These are phyloP conservation scores for Claviceps humidiphila DNA, from an alignment of 2,329 filamentous ascomycete genomes.

Conservation along the genomic window DNA sequence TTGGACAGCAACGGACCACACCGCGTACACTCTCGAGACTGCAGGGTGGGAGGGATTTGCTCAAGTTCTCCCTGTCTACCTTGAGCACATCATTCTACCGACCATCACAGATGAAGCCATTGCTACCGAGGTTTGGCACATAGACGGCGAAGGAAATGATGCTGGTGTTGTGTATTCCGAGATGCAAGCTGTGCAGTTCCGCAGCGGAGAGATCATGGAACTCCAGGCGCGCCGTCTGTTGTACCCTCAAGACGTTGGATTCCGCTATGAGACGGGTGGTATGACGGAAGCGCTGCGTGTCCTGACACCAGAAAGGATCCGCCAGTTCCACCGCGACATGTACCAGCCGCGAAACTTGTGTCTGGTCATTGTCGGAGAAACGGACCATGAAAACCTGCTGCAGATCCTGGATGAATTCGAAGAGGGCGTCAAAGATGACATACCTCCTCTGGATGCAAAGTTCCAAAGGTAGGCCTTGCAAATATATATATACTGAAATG, in stretches of 20 bases:
- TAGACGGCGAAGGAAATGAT: slow-evolving; percentile 87
- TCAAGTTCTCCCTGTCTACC: slow-evolving; percentile 84
- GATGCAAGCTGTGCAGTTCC: slow-evolving; percentile 93
- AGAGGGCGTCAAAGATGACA: slow-evolving; percentile 66
- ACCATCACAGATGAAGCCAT: slow-evolving; percentile 88
- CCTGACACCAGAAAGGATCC: slow-evolving; percentile 76
- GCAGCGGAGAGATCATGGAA: slow-evolving; percentile 74
- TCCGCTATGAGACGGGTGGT: slow-evolving; percentile 94
- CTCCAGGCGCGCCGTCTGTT: slow-evolving; percentile 64
- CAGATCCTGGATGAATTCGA: slow-evolving; percentile 80
- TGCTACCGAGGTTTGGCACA: slow-evolving; percentile 90
- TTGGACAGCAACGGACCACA: slow-evolving; percentile 94
- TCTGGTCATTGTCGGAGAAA: slow-evolving; percentile 80
- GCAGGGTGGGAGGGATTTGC: slow-evolving; percentile 96
- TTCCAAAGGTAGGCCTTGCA: slow-evolving; percentile 49
- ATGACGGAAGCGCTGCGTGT: slow-evolving; percentile 86
- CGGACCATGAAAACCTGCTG: slow-evolving; percentile 69
- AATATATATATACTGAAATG: neutral
- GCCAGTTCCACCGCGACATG: slow-evolving; percentile 92
- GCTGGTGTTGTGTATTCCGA: slow-evolving; percentile 96
- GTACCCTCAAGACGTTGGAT: slow-evolving; percentile 82
- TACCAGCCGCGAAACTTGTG: slow-evolving; percentile 96
- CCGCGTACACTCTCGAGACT: slow-evolving; percentile 87
- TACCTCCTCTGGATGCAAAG: slow-evolving; percentile 59
- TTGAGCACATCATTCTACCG: slow-evolving; percentile 86